Conservation (phyloP, 106 monocot genomes). For the Alisma plantagoaquatica region DNA sequence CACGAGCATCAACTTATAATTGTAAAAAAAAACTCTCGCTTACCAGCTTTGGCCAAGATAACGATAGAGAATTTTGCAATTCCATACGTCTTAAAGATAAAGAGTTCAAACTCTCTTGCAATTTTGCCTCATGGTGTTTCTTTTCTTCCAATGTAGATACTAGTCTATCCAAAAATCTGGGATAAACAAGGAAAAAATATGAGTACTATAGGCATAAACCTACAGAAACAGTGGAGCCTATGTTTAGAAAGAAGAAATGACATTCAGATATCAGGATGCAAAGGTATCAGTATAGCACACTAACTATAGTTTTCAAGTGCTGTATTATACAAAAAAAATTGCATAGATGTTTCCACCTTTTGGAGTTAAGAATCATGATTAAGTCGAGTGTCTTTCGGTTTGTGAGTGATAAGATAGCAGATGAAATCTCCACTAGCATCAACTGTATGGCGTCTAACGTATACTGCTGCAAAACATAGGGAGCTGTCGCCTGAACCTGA, state of each 20-base stretch:
- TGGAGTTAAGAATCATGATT: conserved; percentile 97
- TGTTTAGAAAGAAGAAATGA: too few species aligned
- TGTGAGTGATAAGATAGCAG: conserved; percentile 71
- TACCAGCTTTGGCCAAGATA: conserved; percentile 96
- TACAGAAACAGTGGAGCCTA: conserved; percentile 1
- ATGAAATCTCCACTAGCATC: conserved; percentile 56
- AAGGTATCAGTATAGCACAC: too few species aligned
- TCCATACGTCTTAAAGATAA: conserved; percentile 82
- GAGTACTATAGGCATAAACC: neutral
- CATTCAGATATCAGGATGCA: neutral
- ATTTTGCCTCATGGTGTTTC: conserved; percentile 81
- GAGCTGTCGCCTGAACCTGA: conserved; percentile 93
- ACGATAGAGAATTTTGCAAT: conserved; percentile 78
- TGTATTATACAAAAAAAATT: conserved; percentile 1
- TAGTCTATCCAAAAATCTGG: conserved; percentile 85
- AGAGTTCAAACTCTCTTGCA: conserved; percentile 65
- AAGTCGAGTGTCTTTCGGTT: conserved; percentile 79
- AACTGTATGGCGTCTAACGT: conserved; percentile 46
- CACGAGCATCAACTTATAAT: too few species aligned
- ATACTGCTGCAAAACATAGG: conserved; percentile 81
- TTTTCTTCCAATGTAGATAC: conserved; percentile 77
- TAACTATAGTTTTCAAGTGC: too few species aligned
- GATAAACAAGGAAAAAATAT: neutral
- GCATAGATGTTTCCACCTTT: conserved; percentile 38
- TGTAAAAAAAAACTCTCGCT: conserved; percentile 17